Percentiles rank a stretch among this genome's conserved stretches.
Conservation (phyloP, 768 basidiomycete genomes). For the Rhizopogon sp. region DNA sequence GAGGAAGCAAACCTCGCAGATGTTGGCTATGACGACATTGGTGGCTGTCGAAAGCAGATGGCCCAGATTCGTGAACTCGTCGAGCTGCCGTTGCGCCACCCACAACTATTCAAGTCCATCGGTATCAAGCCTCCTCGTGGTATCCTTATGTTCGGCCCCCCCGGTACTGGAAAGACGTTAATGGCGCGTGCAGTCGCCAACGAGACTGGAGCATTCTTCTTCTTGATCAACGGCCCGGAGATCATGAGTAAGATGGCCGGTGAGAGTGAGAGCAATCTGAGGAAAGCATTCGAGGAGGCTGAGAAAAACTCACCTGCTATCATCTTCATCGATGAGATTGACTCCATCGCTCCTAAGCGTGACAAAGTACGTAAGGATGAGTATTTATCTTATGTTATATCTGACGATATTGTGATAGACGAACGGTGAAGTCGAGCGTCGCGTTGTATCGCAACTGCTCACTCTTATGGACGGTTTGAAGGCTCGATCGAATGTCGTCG, state of each 20-base stretch:
- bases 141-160: constrained; percentile 97
- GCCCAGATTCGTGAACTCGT: constrained; percentile 99
- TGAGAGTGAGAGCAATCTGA: constrained; percentile 93
- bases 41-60: constrained; percentile 99
- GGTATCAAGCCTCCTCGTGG: constrained; percentile 99
- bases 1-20: constrained; percentile 96
- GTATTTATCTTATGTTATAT: background rate
- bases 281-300: constrained; percentile 99
- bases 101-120: constrained; percentile 99
- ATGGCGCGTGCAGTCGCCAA: constrained; percentile 99
- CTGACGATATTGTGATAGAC: constrained; percentile 48
- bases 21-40: constrained; percentile 98
- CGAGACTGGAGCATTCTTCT: constrained; percentile 99
- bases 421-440: constrained; percentile 98
- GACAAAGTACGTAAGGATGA: constrained; percentile 67
- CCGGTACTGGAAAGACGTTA: constrained; percentile 98
- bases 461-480: constrained; percentile 99
- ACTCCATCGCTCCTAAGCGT: constrained; percentile 99
- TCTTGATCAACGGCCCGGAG: constrained; percentile 99
- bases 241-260: constrained; percentile 99
- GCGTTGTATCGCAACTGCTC: constrained; percentile 96
- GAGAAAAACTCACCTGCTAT: constrained; percentile 99
- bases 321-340: constrained; percentile 99
- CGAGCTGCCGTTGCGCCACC: constrained; percentile 95
- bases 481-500: constrained; percentile 97